phyloP scores from a whole-genome alignment of 2,329 filamentous ascomycete genomes.

The Alternaria gansuensis region DNA sequence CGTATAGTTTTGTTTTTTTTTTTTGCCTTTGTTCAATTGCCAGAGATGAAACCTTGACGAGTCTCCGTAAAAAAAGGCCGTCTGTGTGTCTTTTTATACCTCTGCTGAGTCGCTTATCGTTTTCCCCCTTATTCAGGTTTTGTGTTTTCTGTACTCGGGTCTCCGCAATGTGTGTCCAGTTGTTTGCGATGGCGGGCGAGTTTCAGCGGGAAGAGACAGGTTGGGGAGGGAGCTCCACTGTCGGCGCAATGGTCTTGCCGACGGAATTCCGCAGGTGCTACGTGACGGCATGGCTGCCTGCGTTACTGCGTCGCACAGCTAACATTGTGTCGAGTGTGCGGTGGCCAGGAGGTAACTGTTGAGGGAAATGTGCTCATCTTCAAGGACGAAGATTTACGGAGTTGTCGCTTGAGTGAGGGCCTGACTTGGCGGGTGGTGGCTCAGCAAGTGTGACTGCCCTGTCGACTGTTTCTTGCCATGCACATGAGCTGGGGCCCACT shows the following conservation, averaged over 20 bases:
- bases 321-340: not conserved
- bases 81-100: conserved; percentile 2
- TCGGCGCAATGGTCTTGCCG: conserved; percentile 32
- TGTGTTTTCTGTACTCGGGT: not conserved
- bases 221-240: not conserved
- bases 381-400: conserved; percentile 6
- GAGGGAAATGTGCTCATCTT: not conserved
- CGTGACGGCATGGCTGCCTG: conserved; percentile 1
- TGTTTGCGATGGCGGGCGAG: conserved; percentile 32
- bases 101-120: not conserved
- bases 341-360: not conserved
- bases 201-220: conserved; percentile 29
- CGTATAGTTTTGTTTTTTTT: conserved; percentile 5
- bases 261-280: conserved; percentile 8
- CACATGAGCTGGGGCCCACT: conserved; percentile 1
- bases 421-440: not conserved
- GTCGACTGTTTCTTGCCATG: not conserved
- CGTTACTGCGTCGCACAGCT: not conserved
- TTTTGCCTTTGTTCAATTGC: not conserved
- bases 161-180: not conserved
- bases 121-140: not conserved
- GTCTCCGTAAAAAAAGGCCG: not conserved
- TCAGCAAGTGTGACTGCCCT: not conserved
- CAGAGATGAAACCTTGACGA: too few relatives aligned
- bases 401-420: not conserved